Base-by-base conservation (phyloP, 2,329 filamentous ascomycete genomes). In the Colletotrichum noveboracense region DNA sequence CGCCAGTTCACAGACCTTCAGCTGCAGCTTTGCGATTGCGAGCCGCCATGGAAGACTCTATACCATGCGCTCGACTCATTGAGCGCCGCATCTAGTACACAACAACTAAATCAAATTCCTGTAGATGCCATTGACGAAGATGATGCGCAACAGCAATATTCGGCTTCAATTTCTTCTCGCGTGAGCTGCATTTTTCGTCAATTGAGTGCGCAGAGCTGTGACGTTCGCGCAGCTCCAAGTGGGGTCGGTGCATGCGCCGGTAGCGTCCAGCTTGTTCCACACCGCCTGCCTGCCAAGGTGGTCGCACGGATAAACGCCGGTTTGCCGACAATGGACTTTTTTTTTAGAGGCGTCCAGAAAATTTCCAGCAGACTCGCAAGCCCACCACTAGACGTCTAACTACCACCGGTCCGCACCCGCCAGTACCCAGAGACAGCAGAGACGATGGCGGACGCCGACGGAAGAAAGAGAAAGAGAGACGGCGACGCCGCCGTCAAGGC, bases 401-500 rank as follows among this genome's bases (percentile, higher is more conserved):
- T 36, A 38, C n/a, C 32, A 52, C 28, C 12, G 24, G 48, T 10
- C 21, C 26, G 21, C 26, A 26, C 24, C 62, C 38, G 36, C 66
- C 71, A 68, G 73, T 66, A 67, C 38, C 24, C 18, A 24, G 52
- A 16, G 21, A 7, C 18, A 26, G 48, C 12, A 70, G n/a, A 7
- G n/a, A 80, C 28, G 48, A 89, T 88, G 87, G 83, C 83, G 36
- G 83, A 85, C 64, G 74, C 80, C 52, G 85, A 82, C 75, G 83
- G 80, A 73, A 89, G 89, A 80, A 92, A 92, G 83, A 86, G 90
- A 73, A 92, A 92, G 84, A 86, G 89, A 76, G 84, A 85, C 21
- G 85, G 85, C 48, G 86, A 87, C 13, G 80, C 83, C 52, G 79
- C 82, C 4, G 81, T 83, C 3, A 87, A 86, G 71, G 83, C 86